Base-by-base conservation (phyloP, 2,329 filamentous ascomycete species). In the Trichoderma sp. region DNA sequence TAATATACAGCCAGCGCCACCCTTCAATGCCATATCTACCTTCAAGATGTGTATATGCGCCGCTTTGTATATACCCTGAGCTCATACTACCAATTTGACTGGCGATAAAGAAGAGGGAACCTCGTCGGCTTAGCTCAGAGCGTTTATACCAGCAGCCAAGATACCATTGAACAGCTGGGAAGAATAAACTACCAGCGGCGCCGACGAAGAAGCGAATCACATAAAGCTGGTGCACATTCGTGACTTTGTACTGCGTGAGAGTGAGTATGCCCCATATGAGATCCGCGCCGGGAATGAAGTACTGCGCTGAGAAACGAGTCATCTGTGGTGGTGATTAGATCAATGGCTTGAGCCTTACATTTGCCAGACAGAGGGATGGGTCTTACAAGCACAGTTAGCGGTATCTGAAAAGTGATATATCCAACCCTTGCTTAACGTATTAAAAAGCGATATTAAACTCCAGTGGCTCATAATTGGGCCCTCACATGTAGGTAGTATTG, bases 1-100 rank as follows among this genome's bases (percentile, higher is more conserved):
- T 80, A 33, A 84, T 79, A 72, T 84, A 84, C 11, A 84, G 77
- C 81, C 81, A 84, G 56, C 80, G 78, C 82, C 81, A 84, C 0
- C 80, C 83, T 4, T 78, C 73, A 35, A 81, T 75, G 0, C 81
- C 80, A 16, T 76, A 64, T 5, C 69, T 73, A 1, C 80, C 78
- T 47, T 83, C 75, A 66, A 83, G 76, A 10, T 78, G 76, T 19
- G 72, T 75, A 61, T 81, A 80, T 0, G 83, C 75, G 1, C 76
- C 81, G 2, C 79, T 77, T 71, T 82, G 80, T 8, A 84, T 74
- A 68, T 83, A 83, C 0, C 81, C 82, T 0, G 79, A 79, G 65
- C 82, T 82, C 80, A 83, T 82, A 21, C 76, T 79, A 7, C 82
- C 81, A 1, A 82, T 75, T 6, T 81, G 80, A 65, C 81, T 81